Evolutionary conservation across 2,329 filamentous ascomycete species (phyloP).

Genomic region (Colletotrichum ledebouriae): DNA sequence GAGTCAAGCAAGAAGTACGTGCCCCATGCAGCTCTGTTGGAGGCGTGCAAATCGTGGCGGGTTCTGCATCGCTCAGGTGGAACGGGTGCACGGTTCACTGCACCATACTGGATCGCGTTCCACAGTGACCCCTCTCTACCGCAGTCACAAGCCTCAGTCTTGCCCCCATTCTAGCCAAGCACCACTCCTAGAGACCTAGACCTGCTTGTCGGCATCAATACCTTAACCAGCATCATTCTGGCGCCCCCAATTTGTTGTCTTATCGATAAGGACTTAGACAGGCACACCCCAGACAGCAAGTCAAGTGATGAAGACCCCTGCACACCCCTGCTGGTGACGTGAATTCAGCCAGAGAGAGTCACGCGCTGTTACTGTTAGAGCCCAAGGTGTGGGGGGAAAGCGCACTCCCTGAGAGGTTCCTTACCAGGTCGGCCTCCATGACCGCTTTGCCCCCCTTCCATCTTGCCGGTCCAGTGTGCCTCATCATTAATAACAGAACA

Average conservation of each 20-base stretch:
- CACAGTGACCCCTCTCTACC: conserved; percentile 1
- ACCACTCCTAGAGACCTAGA: neutral
- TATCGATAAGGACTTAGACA: conserved; percentile 39
- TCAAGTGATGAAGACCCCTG: conserved; percentile 38
- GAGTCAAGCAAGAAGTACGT: neutral
- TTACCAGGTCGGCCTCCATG: conserved; percentile 17
- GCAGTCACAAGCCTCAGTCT: conserved; percentile 20
- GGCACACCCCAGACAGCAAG: conserved; percentile 29
- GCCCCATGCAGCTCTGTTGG: neutral
- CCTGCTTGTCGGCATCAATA: neutral
- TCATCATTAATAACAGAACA: conserved; percentile 22
- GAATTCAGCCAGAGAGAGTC: conserved; percentile 40
- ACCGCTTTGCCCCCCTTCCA: conserved; percentile 15
- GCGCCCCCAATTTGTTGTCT: neutral
- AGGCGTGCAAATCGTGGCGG: conserved; percentile 5
- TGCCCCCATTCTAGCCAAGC: conserved; percentile 6
- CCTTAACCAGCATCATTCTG: neutral
- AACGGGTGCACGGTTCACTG: conserved; percentile 30
- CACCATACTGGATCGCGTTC: conserved; percentile 15
- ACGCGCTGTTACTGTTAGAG: conserved; percentile 35
- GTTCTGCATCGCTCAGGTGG: conserved; percentile 36
- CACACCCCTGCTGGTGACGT: conserved; percentile 39
- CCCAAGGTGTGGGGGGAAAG: conserved; percentile 22
- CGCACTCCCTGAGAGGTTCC: conserved; percentile 20
- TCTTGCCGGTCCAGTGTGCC: conserved; percentile 19